These are phyloP conservation scores for Cladobotryum mycophilum DNA, from an alignment of 2,329 filamentous ascomycete genomes.

Conservation along the genomic window DNA sequence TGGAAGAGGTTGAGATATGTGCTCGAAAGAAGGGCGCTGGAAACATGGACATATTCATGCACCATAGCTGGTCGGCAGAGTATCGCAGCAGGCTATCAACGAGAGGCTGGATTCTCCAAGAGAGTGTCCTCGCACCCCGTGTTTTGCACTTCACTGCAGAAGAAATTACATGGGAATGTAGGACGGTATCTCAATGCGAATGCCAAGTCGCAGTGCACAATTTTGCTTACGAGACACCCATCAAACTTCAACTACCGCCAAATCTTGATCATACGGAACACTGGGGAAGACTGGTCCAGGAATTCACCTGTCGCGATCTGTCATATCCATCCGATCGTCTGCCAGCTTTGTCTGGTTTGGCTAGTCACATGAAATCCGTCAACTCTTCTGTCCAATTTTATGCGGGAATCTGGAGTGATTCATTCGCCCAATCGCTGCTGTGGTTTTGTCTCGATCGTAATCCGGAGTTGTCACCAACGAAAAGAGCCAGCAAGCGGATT, in stretches of 20 bases:
- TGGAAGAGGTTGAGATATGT: background rate
- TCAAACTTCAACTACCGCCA: background rate
- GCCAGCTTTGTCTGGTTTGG: background rate
- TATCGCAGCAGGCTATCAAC: background rate
- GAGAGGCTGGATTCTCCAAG: background rate
- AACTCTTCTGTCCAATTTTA: background rate
- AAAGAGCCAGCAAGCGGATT: background rate
- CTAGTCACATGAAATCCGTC: background rate
- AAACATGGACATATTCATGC: background rate
- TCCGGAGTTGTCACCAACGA: background rate
- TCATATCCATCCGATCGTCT: background rate
- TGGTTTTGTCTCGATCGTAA: background rate
- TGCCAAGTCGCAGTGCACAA: background rate
- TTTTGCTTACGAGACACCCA: background rate
- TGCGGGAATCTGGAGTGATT: background rate
- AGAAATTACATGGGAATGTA: background rate
- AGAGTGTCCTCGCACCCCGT: background rate
- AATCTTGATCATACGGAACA: background rate
- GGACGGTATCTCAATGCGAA: background rate
- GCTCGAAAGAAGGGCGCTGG: background rate
- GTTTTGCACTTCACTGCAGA: background rate
- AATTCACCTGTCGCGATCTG: background rate
- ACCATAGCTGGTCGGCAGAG: background rate
- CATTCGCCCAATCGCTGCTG: background rate
- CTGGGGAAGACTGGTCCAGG: background rate